Evolutionary conservation across 306 rosid genomes (phyloP).

Genomic region (Astragalus glycyphyllos): DNA sequence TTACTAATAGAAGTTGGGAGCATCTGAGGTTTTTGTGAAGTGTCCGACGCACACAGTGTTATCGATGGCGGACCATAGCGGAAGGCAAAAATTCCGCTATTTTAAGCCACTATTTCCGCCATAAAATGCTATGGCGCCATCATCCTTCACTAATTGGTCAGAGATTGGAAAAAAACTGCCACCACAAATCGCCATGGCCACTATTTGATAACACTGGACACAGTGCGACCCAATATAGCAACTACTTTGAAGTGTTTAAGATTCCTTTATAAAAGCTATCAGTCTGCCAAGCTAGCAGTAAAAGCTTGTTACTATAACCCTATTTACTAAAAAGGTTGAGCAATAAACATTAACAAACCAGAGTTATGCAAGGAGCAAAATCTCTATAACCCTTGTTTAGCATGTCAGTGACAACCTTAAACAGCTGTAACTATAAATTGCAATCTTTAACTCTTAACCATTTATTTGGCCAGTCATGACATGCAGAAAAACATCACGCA

Average conservation of each 20-base stretch:
- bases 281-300: conserved; percentile 11
- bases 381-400: conserved; percentile 2
- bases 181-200: too few relatives aligned
- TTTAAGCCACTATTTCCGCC: too few relatives aligned
- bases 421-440: not conserved
- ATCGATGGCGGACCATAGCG: too few relatives aligned
- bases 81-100: too few relatives aligned
- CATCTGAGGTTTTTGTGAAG: not conserved
- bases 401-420: conserved; percentile 29
- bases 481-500: not conserved
- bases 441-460: conserved; percentile 10
- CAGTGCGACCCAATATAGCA: not conserved
- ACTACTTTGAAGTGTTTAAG: not conserved
- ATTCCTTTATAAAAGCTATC: not conserved
- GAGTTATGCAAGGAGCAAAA: conserved; percentile 25
- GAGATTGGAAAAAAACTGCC: too few relatives aligned
- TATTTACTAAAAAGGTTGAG: not conserved
- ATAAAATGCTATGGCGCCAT: too few relatives aligned
- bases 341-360: not conserved
- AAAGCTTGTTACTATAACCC: too few relatives aligned
- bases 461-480: conserved; percentile 18
- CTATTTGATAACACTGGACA: too few relatives aligned
- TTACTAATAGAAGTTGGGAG: not conserved
- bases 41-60: not conserved
- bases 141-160: too few relatives aligned